These are phyloP conservation scores for Entomortierella chlamydospora DNA, from an alignment of 192 early-diverging fungal species.

Conservation along the genomic window DNA sequence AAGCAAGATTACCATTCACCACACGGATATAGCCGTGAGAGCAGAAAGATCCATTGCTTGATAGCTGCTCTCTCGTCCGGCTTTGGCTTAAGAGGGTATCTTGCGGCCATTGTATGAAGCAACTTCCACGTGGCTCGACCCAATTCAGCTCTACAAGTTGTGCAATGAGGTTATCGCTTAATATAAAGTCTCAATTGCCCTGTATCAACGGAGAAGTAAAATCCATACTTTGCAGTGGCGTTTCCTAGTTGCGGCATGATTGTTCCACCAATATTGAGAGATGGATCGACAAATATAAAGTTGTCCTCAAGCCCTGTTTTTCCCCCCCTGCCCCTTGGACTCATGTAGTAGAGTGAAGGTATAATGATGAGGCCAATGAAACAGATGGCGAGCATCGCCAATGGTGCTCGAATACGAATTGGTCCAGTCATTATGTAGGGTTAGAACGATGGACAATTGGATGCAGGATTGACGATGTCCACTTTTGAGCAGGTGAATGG, in stretches of 20 bases:
- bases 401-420: conserved; percentile 24
- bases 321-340: background rate
- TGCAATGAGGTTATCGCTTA: background rate
- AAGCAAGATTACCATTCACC: conserved; percentile 82
- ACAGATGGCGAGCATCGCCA: conserved; percentile 25
- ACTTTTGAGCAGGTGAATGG: too few species aligned
- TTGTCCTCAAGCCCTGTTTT: background rate
- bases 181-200: background rate
- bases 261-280: conserved; percentile 31
- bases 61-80: conserved; percentile 80
- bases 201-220: background rate
- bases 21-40: conserved; percentile 93
- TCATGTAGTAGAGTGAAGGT: conserved; percentile 42
- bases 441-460: too few species aligned
- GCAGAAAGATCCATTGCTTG: conserved; percentile 82
- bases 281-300: conserved; percentile 31
- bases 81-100: conserved; percentile 87
- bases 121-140: conserved; percentile 92
- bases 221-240: conserved; percentile 55
- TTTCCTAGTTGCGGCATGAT: conserved; percentile 62
- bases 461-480: too few species aligned
- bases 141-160: conserved; percentile 78
- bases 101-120: conserved; percentile 90
- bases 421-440: background rate
- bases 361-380: conserved; percentile 48